Evolutionary conservation across 768 basidiomycete species (phyloP), one percentile per base, ranked within the genome.

Genomic region (Leucocoprinus sp.): DNA sequence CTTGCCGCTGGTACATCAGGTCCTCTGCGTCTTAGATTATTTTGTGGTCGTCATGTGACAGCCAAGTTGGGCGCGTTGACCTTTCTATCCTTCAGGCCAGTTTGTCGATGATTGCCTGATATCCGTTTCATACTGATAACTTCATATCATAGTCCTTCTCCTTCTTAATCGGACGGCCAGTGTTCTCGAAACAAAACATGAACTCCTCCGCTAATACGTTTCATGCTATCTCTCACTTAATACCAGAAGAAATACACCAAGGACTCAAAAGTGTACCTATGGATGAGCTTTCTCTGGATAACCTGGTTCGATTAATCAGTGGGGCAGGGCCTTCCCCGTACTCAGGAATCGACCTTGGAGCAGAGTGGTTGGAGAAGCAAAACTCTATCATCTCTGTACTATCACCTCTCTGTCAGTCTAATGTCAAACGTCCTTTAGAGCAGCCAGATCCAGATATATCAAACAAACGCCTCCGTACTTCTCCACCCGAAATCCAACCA

Each of bases 301-400:
- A 64, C 33, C 54, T 74, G 3, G 61, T 74, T 23, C 62, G 71
- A 31, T 68, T 76, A 42, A 51, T 72, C 5, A 49, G 52, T 22
- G 74, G 72, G 18, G 71, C 65, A 14, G 64, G 64, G 9, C 62
- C 60, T 52, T 55, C 64, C 11, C 46, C 65, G 8, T 57, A 62
- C 17, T 50, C 64, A 8, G 56, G 63, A 0, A 50, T 57, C 1
- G 55, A 55, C 17, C 45, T 59, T 7, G 62, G 57, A 11, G 50
- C 55, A 23, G 59, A 67, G 45, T 73, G 72, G 73, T 40, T 57
- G 8, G 60, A 61, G 40, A 64, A 64, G 34, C 72, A 74, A 45
- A 46, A 52, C 5, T 54, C 54, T 11, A 55, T 62, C 7, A 51
- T 53, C 23, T 50, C 58, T 8, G 57, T 64, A 7, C 46, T 74